These are phyloP conservation scores for Zymoseptoria tritici DNA, from an alignment of 2,329 filamentous ascomycete genomes.

Conservation along the genomic window DNA sequence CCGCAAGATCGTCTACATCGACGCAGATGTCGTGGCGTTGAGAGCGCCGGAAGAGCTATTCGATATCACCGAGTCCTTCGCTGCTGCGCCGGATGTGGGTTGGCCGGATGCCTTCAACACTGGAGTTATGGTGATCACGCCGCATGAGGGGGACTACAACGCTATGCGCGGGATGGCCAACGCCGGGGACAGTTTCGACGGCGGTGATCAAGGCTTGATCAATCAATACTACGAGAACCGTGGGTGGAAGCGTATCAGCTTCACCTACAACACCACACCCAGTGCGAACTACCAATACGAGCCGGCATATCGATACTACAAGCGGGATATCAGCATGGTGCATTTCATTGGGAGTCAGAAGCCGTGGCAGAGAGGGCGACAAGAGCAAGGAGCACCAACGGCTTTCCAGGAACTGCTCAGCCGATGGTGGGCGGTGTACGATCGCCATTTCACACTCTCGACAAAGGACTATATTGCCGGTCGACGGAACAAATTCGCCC, in stretches of 20 bases:
- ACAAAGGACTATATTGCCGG: constrained; percentile 14
- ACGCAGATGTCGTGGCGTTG: constrained; percentile 87
- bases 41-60: constrained; percentile 92
- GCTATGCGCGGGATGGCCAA: constrained; percentile 77
- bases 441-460: constrained; percentile 64
- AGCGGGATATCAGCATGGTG: constrained; percentile 78
- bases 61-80: constrained; percentile 52
- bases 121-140: constrained; percentile 87
- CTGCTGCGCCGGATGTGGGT: constrained; percentile 84
- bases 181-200: constrained; percentile 87
- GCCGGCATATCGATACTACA: constrained; percentile 88
- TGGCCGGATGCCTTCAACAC: constrained; percentile 99
- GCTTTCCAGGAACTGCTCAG: constrained; percentile 78
- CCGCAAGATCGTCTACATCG: constrained; percentile 86
- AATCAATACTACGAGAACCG: constrained; percentile 85
- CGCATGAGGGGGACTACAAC: constrained; percentile 81
- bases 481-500: constrained; percentile 6
- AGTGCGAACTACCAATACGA: constrained; percentile 96
- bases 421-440: constrained; percentile 92
- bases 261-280: constrained; percentile 94
- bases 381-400: constrained; percentile 45
- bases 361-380: constrained; percentile 57
- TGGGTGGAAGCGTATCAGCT: constrained; percentile 77
- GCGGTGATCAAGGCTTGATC: constrained; percentile 88
- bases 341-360: constrained; percentile 93